A percentile compares a stretch with the other conserved stretches of the same genome.
Evolutionary conservation across 2,329 filamentous ascomycete genomes (phyloP).

Genomic region (Sporothrix brunneoviolacea): DNA sequence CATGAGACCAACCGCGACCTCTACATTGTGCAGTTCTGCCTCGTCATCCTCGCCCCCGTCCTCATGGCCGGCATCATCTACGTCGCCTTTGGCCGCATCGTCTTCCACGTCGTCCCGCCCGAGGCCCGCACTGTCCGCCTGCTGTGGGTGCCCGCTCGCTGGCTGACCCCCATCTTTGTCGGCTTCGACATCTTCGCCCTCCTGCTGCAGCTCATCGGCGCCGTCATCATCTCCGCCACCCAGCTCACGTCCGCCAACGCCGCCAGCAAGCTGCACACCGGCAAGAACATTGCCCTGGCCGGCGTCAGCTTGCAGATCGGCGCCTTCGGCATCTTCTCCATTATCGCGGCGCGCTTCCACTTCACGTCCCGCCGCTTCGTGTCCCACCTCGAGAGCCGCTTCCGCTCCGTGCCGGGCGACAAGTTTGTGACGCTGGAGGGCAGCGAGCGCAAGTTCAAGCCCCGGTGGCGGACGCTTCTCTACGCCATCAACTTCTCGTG

Average conservation of each 20-base stretch:
- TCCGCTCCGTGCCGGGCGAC: conserved; percentile 22
- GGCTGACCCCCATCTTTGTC: conserved; percentile 36
- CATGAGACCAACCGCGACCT: conserved; percentile 21
- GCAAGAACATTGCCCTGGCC: conserved; percentile 32
- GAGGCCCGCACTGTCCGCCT: conserved; percentile 27
- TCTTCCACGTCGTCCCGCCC: conserved; percentile 31
- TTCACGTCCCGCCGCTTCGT: conserved; percentile 35
- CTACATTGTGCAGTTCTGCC: conserved; percentile 31
- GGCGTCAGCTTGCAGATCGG: conserved; percentile 38
- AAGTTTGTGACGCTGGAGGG: conserved; percentile 28
- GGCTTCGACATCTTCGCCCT: conserved; percentile 33
- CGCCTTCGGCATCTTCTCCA: conserved; percentile 40
- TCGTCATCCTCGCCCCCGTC: conserved; percentile 32
- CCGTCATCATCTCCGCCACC: conserved; percentile 34
- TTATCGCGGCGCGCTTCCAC: conserved; percentile 40
- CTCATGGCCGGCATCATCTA: conserved; percentile 35
- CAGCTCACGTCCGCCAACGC: conserved; percentile 26
- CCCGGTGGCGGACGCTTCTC: conserved; percentile 32
- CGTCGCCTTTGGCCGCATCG: conserved; percentile 32
- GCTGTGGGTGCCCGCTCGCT: conserved; percentile 30
- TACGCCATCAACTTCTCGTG: conserved; percentile 27
- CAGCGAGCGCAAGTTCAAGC: conserved; percentile 20
- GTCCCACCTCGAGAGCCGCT: conserved; percentile 23
- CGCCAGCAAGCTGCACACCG: conserved; percentile 25
- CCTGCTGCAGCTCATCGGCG: conserved; percentile 32